Evolutionary conservation across 2,329 filamentous ascomycete genomes (phyloP).

Genomic region (Daldinia sp.): DNA sequence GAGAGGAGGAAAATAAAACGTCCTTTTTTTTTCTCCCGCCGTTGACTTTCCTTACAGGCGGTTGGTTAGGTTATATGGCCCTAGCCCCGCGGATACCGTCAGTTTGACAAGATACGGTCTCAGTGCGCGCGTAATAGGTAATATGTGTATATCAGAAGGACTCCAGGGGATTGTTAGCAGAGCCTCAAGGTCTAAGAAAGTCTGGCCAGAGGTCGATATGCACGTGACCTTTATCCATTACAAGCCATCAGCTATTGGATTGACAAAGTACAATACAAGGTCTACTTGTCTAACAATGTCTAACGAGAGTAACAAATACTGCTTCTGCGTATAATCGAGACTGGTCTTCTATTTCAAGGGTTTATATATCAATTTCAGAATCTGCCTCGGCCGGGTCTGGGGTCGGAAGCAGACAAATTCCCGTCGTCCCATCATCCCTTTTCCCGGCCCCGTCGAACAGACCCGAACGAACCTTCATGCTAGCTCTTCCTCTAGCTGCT

Average conservation of each 20-base stretch:
- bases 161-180: background rate
- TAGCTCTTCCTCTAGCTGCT: constrained; percentile 3
- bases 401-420: background rate
- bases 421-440: background rate
- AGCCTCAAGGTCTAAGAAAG: background rate
- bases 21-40: background rate
- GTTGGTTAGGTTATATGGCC: background rate
- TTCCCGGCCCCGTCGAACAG: constrained; percentile 3
- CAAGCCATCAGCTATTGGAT: background rate
- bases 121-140: background rate
- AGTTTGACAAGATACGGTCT: background rate
- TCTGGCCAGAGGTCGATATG: background rate
- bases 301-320: background rate
- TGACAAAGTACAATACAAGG: background rate
- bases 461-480: background rate
- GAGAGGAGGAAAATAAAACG: too few relatives aligned
- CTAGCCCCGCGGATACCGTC: background rate
- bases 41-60: background rate
- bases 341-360: constrained; percentile 37
- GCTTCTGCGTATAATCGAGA: constrained; percentile 24
- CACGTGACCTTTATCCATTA: background rate
- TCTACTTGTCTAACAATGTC: background rate
- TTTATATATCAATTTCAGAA: constrained; percentile 40
- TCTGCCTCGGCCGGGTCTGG: constrained; percentile 22
- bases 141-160: background rate